Evolutionary conservation across 73 alveolate species (phyloP).

Genomic region (Paramecium biaurelia): DNA sequence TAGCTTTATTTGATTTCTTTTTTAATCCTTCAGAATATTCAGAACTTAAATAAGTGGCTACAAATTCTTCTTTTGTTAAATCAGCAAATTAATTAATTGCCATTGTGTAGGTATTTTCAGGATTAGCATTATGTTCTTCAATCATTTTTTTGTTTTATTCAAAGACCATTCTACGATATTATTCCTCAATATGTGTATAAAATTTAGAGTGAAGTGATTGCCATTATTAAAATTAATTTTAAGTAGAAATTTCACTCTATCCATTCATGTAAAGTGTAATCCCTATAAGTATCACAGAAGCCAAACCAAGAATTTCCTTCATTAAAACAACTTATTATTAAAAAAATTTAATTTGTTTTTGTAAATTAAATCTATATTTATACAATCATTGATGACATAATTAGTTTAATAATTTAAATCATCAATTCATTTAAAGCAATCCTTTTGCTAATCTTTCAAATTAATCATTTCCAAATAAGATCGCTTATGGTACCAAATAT

Average conservation of each 20-base stretch:
- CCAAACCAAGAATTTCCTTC: background rate
- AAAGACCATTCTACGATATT: conserved; percentile 28
- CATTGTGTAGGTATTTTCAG: background rate
- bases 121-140: background rate
- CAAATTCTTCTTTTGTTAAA: conserved; percentile 24
- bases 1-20: background rate
- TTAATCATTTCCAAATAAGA: background rate
- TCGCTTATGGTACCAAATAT: conserved; percentile 6
- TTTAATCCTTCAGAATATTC: background rate
- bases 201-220: background rate
- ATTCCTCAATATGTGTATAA: background rate
- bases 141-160: background rate
- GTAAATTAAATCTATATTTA: background rate
- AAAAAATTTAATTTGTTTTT: background rate
- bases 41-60: background rate
- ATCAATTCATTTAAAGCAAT: background rate
- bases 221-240: background rate
- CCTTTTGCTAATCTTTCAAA: conserved; percentile 32
- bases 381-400: background rate
- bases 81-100: conserved; percentile 5
- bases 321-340: background rate
- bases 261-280: background rate
- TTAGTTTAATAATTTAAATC: background rate
- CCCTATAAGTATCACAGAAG: background rate
- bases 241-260: background rate